Evolutionary conservation across 352 stramenopile genomes (phyloP).

Genomic region (Phytophthora cryptogea): DNA sequence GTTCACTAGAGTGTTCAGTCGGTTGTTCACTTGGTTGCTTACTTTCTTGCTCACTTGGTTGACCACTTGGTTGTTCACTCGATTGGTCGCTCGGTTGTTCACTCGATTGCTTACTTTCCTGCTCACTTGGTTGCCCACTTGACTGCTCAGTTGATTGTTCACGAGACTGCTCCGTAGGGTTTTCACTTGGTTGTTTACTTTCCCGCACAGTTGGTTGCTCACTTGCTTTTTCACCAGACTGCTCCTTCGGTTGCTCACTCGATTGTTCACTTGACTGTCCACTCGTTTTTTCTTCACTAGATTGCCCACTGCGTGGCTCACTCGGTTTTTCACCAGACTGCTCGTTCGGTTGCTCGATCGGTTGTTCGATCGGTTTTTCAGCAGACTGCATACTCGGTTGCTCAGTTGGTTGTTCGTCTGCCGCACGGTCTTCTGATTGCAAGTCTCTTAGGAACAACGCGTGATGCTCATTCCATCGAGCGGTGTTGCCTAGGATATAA

Average conservation of each 20-base stretch:
- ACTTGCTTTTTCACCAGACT: not conserved
- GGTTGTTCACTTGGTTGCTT: not conserved
- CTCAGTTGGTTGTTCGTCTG: not conserved
- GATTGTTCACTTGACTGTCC: not conserved
- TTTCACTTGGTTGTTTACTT: not conserved
- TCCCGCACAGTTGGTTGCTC: too few species aligned
- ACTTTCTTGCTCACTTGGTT: too few species aligned
- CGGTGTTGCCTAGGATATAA: constrained; percentile 1
- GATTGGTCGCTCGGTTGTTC: not conserved
- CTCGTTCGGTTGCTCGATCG: not conserved
- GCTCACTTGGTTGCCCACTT: not conserved
- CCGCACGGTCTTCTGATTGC: constrained; percentile 5
- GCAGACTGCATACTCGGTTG: not conserved
- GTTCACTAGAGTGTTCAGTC: not conserved
- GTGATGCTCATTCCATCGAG: constrained; percentile 1
- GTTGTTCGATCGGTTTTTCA: not conserved
- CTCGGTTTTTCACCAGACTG: not conserved
- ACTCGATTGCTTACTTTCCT: not conserved
- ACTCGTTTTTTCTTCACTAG: not conserved
- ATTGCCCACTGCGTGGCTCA: not conserved
- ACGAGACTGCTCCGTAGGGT: not conserved
- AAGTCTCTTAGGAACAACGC: constrained; percentile 12
- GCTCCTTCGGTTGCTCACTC: not conserved
- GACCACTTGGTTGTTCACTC: not conserved
- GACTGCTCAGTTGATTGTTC: not conserved